Conservation (phyloP, 164 flowering plant genomes). For the Vitis cinerea region DNA sequence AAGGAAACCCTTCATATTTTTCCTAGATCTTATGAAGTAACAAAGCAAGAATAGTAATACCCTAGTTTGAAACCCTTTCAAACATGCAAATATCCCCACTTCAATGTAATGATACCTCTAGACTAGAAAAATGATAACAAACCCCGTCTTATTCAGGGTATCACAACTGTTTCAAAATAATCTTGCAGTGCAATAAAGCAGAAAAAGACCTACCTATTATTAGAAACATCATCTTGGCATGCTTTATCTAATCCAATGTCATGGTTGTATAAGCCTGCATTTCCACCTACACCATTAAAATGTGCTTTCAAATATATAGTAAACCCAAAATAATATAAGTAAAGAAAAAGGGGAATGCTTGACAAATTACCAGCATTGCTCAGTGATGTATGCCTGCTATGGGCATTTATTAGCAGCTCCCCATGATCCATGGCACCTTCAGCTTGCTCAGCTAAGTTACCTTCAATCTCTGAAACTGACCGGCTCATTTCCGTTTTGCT, state of each 20-base stretch:
- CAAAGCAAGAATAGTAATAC: too few relatives aligned
- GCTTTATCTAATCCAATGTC: slow-evolving; percentile 9
- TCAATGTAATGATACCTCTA: too few relatives aligned
- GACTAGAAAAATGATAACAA: too few relatives aligned
- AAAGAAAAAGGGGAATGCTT: not conserved
- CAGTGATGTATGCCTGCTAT: slow-evolving; percentile 5
- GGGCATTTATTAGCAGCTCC: slow-evolving; percentile 1
- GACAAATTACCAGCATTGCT: slow-evolving; percentile 8
- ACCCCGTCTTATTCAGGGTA: too few relatives aligned
- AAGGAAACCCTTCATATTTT: too few relatives aligned
- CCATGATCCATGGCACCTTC: slow-evolving; percentile 4
- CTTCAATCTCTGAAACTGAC: slow-evolving; percentile 3
- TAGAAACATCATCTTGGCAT: slow-evolving; percentile 7
- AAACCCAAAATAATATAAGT: too few relatives aligned
- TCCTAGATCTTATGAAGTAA: too few relatives aligned
- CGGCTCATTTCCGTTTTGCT: not conserved
- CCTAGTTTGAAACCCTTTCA: too few relatives aligned
- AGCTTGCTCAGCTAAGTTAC: slow-evolving; percentile 2
- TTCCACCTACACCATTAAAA: slow-evolving; percentile 11
- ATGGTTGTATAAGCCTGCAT: slow-evolving; percentile 7
- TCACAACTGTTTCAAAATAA: not conserved
- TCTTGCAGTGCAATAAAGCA: not conserved
- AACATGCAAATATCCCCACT: too few relatives aligned
- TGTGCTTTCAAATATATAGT: not conserved
- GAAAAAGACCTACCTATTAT: slow-evolving; percentile 8